Percentiles rank a stretch among this genome's conserved stretches.
Evolutionary conservation across 2,329 filamentous ascomycete genomes (phyloP).

Genomic region (Colletotrichum simmondsii): DNA sequence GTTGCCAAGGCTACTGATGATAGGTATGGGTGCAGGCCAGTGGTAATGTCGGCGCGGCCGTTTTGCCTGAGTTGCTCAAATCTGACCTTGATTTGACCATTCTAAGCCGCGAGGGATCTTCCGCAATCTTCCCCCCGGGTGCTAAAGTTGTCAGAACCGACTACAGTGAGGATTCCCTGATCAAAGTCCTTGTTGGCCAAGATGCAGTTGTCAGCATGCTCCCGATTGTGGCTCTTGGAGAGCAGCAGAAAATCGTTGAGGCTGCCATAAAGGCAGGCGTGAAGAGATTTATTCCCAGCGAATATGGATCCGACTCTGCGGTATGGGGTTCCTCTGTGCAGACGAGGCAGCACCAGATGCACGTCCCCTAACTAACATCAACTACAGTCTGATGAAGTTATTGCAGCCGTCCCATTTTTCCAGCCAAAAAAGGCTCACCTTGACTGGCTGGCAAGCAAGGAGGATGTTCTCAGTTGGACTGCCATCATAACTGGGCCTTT

Average conservation of each 20-base stretch:
- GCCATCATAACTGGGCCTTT: conserved; percentile 60
- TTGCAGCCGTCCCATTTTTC: conserved; percentile 6
- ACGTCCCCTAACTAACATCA: background rate
- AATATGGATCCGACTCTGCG: conserved; percentile 59
- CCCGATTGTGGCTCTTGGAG: conserved; percentile 36
- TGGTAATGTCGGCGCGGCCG: conserved; percentile 2
- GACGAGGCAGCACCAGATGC: too few relatives aligned
- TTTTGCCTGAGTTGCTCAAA: conserved; percentile 5
- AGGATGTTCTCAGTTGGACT: conserved; percentile 60
- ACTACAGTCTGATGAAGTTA: background rate
- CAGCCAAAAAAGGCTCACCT: conserved; percentile 5
- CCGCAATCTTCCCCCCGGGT: background rate
- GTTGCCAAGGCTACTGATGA: too few relatives aligned
- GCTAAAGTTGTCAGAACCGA: conserved; percentile 10
- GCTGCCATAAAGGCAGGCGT: conserved; percentile 64
- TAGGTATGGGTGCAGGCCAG: background rate
- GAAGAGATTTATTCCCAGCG: conserved; percentile 62
- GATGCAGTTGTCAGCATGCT: conserved; percentile 52
- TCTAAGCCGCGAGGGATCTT: background rate
- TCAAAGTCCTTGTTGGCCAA: conserved; percentile 23
- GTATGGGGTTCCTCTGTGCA: background rate
- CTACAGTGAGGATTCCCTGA: background rate
- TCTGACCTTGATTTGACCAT: conserved; percentile 8
- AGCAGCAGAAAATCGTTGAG: conserved; percentile 55
- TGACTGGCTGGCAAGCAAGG: conserved; percentile 39